Percentiles rank a stretch among this genome's conserved stretches.
phyloP scores from a whole-genome alignment of 192 early-diverging fungal species.

The Linnemannia zychae region DNA sequence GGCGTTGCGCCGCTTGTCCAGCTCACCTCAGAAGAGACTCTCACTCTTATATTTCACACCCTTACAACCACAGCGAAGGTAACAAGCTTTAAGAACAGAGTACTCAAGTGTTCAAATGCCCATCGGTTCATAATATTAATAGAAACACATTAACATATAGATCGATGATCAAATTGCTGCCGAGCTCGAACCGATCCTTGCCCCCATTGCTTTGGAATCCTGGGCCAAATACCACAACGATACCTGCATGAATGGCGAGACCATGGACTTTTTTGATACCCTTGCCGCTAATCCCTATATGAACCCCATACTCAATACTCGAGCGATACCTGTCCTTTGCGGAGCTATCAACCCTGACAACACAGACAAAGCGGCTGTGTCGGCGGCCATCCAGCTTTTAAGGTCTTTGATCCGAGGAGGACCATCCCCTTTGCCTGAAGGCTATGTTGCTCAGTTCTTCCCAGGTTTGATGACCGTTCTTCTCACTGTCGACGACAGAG shows the following conservation, averaged over 20 bases:
- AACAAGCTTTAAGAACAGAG: not conserved
- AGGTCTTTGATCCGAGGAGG: constrained; percentile 75
- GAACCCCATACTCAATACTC: constrained; percentile 73
- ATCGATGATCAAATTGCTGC: constrained; percentile 79
- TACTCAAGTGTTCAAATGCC: not conserved
- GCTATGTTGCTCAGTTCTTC: constrained; percentile 81
- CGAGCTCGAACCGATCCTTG: constrained; percentile 76
- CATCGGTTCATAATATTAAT: not conserved
- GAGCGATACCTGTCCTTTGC: constrained; percentile 78
- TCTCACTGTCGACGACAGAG: constrained; percentile 72
- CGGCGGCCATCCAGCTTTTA: constrained; percentile 79
- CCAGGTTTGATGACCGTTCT: constrained; percentile 83
- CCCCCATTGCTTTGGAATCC: constrained; percentile 77
- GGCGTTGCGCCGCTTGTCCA: constrained; percentile 65
- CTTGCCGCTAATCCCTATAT: constrained; percentile 76
- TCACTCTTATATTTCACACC: constrained; percentile 75
- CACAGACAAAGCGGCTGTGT: constrained; percentile 17
- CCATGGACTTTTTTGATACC: constrained; percentile 81
- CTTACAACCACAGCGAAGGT: constrained; percentile 71
- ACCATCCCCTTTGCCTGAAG: constrained; percentile 78
- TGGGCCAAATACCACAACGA: constrained; percentile 84
- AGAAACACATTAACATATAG: constrained; percentile 21
- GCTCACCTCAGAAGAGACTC: constrained; percentile 69
- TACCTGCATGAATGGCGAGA: constrained; percentile 73
- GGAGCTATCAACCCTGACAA: constrained; percentile 5